Base-by-base conservation (phyloP, 1,284 basidiomycete species). In the Ceratobasidium sp. region DNA sequence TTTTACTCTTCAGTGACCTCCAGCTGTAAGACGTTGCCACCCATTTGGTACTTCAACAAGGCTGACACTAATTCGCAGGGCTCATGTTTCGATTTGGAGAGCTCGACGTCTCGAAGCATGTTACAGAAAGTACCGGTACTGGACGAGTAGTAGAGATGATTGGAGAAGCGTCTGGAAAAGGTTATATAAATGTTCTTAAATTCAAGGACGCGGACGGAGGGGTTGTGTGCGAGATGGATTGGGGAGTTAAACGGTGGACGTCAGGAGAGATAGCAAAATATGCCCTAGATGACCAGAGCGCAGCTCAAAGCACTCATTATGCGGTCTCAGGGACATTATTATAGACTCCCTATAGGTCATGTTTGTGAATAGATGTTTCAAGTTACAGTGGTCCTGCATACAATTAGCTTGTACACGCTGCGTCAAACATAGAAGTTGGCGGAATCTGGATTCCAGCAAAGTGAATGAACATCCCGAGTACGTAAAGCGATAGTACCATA, bases 181-280 rank as follows among this genome's bases (percentile, higher is more conserved):
- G 28, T 9, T 23, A 23, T 39, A 28, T 34, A 8, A 34, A 46
- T 5, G 21, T 46, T 14, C 52, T 65, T 32, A 65, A 65, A n/a
- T 53, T 52, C 23, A 52, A 53, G 36, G 62, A 65, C 21, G 46
- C 32, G 8, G 46, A 64, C 16, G 61, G 61, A 3, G 61, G 61
- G 8, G 30, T 64, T 43, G 28, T 64, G 5, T 48, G 45, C 45
- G 46, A 64, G 4, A 52, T 64, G 61, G 61, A 48, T 23, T 64
- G 43, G 43, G 61, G 61, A 12, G 46, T 28, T 18, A 23, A 32
- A 2, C 45, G 30, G 21, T 64, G 61, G 61, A 52, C 34, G n/a
- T 64, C 45, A 18, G 61, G 61, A 18, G 46, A 48, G 23, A 52
- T 64, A 26, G 61, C 61, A 30, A 43, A 64, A 30, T 64, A 64